Evolutionary conservation across 345 rosid genomes (phyloP).

Genomic region (sweet orange (Citrus sinensis)): DNA sequence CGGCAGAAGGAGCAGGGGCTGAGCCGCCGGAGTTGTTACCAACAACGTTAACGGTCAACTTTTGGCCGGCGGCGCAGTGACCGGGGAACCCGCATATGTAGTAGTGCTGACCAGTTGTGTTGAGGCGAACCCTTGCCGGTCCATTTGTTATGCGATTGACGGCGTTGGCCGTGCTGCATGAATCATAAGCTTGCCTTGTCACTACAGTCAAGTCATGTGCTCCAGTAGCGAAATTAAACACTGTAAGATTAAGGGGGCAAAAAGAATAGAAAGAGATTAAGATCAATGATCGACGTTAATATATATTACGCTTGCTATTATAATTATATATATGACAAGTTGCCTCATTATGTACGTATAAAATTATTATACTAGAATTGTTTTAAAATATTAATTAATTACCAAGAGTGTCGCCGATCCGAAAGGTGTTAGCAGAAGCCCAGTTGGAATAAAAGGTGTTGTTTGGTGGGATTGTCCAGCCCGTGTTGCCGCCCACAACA

Average conservation of each 20-base stretch:
- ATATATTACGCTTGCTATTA: too few relatives aligned
- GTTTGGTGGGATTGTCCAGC: conserved; percentile 26
- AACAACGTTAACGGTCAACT: conserved; percentile 22
- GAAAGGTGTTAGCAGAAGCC: conserved; percentile 25
- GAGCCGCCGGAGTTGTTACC: not conserved
- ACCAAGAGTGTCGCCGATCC: conserved; percentile 40
- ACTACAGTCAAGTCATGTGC: conserved; percentile 37
- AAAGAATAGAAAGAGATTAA: too few relatives aligned
- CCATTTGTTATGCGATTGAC: not conserved
- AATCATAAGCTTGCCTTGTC: conserved; percentile 21
- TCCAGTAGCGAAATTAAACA: conserved; percentile 24
- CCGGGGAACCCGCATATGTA: conserved; percentile 20
- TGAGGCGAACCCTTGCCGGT: conserved; percentile 28
- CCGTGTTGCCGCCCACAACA: conserved; percentile 33
- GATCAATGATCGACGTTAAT: too few relatives aligned
- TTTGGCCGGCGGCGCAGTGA: conserved; percentile 37
- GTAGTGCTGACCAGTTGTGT: conserved; percentile 27
- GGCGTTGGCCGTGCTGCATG: conserved; percentile 25
- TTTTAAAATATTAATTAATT: not conserved
- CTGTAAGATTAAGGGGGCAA: conserved; percentile 9
- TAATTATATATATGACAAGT: too few relatives aligned
- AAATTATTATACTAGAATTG: too few relatives aligned
- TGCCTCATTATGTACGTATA: too few relatives aligned
- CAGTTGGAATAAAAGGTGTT: conserved; percentile 26
- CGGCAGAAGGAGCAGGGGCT: not conserved